Percentiles rank a stretch among this genome's conserved stretches.
phyloP scores from a whole-genome alignment of 2,329 filamentous ascomycete genomes.

The Fusarium coicis region DNA sequence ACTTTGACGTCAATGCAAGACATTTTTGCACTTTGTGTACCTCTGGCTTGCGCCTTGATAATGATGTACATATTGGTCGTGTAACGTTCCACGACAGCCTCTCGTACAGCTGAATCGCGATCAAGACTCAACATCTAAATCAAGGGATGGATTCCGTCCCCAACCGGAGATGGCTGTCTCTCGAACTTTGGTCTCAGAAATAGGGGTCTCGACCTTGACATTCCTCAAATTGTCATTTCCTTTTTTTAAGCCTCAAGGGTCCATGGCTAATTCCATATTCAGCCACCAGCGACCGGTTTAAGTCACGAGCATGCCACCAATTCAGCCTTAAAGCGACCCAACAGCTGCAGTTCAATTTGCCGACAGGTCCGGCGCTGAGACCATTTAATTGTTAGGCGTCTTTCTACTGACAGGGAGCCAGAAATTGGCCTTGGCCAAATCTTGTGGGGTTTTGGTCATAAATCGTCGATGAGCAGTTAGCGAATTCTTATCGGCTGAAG shows the following conservation, averaged over 20 bases:
- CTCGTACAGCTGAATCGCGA: not conserved
- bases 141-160: not conserved
- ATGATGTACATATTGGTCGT: slow-evolving; percentile 3
- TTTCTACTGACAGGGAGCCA: not conserved
- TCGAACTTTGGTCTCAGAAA: not conserved
- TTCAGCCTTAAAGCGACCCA: slow-evolving; percentile 16
- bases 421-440: not conserved
- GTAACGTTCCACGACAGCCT: slow-evolving; percentile 6
- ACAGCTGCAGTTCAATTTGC: not conserved
- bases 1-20: not conserved
- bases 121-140: not conserved
- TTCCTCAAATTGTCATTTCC: not conserved
- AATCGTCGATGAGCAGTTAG: not conserved
- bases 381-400: not conserved
- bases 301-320: slow-evolving; percentile 3
- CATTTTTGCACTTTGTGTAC: not conserved
- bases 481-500: not conserved
- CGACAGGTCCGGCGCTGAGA: not conserved
- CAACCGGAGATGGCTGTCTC: not conserved
- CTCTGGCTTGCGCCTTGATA: not conserved
- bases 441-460: not conserved
- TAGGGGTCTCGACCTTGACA: not conserved
- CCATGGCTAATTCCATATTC: slow-evolving; percentile 7
- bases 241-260: slow-evolving; percentile 24
- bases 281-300: not conserved